Percentiles rank a stretch among this genome's conserved stretches.
phyloP scores from a whole-genome alignment of 805 yeast genomes.

The Starmerella cellae region DNA sequence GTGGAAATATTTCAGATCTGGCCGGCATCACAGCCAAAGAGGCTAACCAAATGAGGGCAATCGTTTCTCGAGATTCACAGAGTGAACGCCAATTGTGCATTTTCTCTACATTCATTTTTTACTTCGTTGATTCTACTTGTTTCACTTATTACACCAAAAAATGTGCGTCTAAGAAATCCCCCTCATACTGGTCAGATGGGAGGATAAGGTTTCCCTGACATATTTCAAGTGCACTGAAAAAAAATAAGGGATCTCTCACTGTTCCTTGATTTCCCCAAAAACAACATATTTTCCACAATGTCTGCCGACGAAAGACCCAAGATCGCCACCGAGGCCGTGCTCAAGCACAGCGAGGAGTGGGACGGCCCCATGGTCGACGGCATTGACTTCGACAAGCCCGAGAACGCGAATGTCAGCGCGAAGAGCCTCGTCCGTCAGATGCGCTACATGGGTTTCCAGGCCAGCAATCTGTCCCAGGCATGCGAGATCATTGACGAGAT shows the following conservation, averaged over 20 bases:
- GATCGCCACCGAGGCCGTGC: conserved; percentile 79
- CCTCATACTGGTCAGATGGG: background rate
- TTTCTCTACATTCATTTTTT: no score
- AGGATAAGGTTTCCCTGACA: background rate
- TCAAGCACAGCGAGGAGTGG: conserved; percentile 70
- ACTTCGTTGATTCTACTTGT: no score
- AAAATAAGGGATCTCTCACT: no score
- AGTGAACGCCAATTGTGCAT: no score
- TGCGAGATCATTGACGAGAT: conserved; percentile 86
- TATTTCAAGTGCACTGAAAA: background rate
- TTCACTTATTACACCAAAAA: no score
- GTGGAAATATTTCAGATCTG: no score
- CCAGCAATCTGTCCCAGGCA: conserved; percentile 69
- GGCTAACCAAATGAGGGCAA: no score
- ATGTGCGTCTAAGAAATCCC: no score
- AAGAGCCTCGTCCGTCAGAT: conserved; percentile 64
- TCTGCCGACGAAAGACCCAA: conserved; percentile 10
- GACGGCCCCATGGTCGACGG: conserved; percentile 71
- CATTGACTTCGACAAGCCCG: conserved; percentile 72
- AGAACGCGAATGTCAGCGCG: conserved; percentile 67
- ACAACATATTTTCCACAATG: background rate
- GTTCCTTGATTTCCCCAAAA: conserved; percentile 1
- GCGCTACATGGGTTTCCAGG: conserved; percentile 97
- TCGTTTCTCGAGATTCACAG: no score
- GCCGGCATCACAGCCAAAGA: no score